Evolutionary conservation across 495 filamentous ascomycete species (phyloP).

Genomic region (Lichenothelia convexa): DNA sequence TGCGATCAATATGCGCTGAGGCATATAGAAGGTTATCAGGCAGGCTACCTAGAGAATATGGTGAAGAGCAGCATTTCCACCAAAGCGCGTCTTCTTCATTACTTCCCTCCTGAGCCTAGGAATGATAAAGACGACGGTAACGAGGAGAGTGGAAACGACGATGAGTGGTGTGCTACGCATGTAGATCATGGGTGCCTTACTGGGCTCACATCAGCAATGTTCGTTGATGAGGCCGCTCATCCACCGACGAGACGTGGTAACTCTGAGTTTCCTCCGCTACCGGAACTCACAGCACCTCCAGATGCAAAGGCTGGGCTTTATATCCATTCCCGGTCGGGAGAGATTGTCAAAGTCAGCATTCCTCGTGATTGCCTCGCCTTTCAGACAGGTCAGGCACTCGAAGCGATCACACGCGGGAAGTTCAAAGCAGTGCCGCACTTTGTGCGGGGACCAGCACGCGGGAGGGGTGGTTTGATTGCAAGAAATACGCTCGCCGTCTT

Average conservation of each 20-base stretch:
- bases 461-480: slow-evolving; percentile 36
- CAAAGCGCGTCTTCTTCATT: slow-evolving; percentile 85
- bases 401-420: slow-evolving; percentile 70
- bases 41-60: slow-evolving; percentile 66
- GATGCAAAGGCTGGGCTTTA: slow-evolving; percentile 77
- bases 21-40: slow-evolving; percentile 56
- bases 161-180: slow-evolving; percentile 95
- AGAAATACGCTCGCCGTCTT: slow-evolving; percentile 93
- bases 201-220: slow-evolving; percentile 89
- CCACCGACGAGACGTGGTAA: slow-evolving; percentile 24
- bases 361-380: slow-evolving; percentile 83
- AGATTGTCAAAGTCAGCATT: slow-evolving; percentile 71
- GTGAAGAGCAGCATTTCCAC: slow-evolving; percentile 73
- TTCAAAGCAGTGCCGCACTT: slow-evolving; percentile 96
- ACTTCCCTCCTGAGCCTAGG: slow-evolving; percentile 44
- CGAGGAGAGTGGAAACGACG: slow-evolving; percentile 26
- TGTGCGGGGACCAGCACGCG: slow-evolving; percentile 49
- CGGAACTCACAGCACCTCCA: slow-evolving; percentile 52
- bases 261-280: too few species aligned
- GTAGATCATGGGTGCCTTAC: slow-evolving; percentile 87
- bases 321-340: slow-evolving; percentile 66
- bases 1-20: slow-evolving; percentile 73
- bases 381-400: slow-evolving; percentile 83
- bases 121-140: slow-evolving; percentile 1
- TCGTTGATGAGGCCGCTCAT: slow-evolving; percentile 55